phyloP scores from a whole-genome alignment of 2,329 filamentous ascomycete species.

The Claviceps sp. region DNA sequence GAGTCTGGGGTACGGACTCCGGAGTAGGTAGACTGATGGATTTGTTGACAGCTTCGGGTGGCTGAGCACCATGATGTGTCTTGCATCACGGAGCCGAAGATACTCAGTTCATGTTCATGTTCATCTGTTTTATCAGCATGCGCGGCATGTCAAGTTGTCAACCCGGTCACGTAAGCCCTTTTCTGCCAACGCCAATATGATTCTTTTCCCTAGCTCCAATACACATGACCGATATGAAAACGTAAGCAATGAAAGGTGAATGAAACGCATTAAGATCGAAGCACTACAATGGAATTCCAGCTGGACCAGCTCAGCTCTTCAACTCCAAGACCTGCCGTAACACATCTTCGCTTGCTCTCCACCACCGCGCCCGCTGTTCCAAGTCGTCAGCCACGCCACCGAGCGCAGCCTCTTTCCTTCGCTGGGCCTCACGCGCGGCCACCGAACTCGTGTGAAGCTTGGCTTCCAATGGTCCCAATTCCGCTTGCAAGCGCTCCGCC shows the following conservation, averaged over 20 bases:
- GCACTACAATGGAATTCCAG: neutral
- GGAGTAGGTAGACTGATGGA: too few species aligned
- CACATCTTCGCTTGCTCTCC: constrained; percentile 51
- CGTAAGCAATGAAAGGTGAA: too few species aligned
- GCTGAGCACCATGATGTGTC: too few species aligned
- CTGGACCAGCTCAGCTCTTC: constrained; percentile 15
- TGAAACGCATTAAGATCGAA: neutral
- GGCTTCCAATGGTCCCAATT: constrained; percentile 54
- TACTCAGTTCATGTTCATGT: too few species aligned
- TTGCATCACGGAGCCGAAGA: too few species aligned
- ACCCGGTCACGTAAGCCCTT: neutral
- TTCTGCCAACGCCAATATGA: neutral
- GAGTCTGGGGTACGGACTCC: too few species aligned
- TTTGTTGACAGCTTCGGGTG: too few species aligned
- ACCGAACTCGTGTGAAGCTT: constrained; percentile 51
- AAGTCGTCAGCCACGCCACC: constrained; percentile 58
- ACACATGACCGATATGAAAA: neutral
- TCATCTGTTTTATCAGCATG: too few species aligned
- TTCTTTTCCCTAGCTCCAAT: neutral
- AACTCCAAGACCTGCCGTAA: constrained; percentile 51
- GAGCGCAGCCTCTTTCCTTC: constrained; percentile 52
- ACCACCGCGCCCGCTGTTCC: constrained; percentile 65
- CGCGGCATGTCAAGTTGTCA: too few species aligned
- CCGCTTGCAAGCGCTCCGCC: constrained; percentile 50
- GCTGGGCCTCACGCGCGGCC: constrained; percentile 57